phyloP scores from a whole-genome alignment of 805 yeast species.

The Cyberlindnera bimundalis region DNA sequence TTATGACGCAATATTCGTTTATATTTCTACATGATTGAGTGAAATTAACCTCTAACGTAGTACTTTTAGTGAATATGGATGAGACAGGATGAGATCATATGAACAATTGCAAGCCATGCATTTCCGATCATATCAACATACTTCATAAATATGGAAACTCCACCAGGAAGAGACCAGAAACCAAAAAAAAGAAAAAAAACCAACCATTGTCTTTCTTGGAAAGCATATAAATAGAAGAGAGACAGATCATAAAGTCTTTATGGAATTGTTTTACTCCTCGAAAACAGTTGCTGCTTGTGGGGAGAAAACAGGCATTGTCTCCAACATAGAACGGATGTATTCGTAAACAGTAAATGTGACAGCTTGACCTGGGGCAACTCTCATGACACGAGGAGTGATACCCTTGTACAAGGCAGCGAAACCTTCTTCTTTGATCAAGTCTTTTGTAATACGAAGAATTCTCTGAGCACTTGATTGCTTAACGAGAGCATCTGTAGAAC shows the following conservation, averaged over 20 bases:
- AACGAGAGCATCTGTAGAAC: slow-evolving; percentile 25
- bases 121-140: too few species aligned
- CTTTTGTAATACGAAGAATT: slow-evolving; percentile 75
- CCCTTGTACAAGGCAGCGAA: slow-evolving; percentile 88
- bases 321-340: slow-evolving; percentile 69
- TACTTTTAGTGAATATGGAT: background rate
- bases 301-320: slow-evolving; percentile 30
- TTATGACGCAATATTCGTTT: too few species aligned
- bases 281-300: slow-evolving; percentile 28
- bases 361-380: slow-evolving; percentile 99
- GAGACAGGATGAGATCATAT: too few species aligned
- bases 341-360: slow-evolving; percentile 97
- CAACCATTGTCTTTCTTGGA: too few species aligned
- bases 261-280: slow-evolving; percentile 35
- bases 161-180: too few species aligned
- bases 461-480: slow-evolving; percentile 65
- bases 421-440: slow-evolving; percentile 87
- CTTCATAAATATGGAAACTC: too few species aligned
- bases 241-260: too few species aligned
- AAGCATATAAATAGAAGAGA: too few species aligned
- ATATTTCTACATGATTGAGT: too few species aligned
- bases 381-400: slow-evolving; percentile 97
- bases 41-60: too few species aligned
- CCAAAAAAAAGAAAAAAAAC: too few species aligned
- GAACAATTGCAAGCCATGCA: too few species aligned